These are phyloP conservation scores for Ganoderma leucocontextum DNA, from an alignment of 1,284 basidiomycete species.

Conservation along the genomic window DNA sequence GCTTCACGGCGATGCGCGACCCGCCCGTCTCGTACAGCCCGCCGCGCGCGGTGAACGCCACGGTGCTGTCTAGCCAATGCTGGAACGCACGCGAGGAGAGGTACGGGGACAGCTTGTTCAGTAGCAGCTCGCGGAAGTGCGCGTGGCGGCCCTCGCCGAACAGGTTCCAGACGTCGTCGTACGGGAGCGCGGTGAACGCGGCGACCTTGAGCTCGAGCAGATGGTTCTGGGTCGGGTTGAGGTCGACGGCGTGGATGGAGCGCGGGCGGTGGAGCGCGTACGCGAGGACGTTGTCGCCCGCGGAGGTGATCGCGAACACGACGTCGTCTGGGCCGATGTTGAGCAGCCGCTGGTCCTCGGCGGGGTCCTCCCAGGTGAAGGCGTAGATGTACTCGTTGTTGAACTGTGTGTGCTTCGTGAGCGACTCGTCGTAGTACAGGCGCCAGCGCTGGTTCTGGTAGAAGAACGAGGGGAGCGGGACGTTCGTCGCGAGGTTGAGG, in stretches of 20 bases:
- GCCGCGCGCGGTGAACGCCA: slow-evolving; percentile 26
- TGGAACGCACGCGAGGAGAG: slow-evolving; percentile 36
- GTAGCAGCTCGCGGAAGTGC: slow-evolving; percentile 30
- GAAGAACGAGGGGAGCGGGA: slow-evolving; percentile 35
- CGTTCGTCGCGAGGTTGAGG: slow-evolving; percentile 36
- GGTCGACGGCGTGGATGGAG: slow-evolving; percentile 35
- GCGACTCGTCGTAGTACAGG: slow-evolving; percentile 35
- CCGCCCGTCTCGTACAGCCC: slow-evolving; percentile 37
- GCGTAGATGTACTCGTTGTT: slow-evolving; percentile 35
- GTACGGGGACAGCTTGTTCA: slow-evolving; percentile 32
- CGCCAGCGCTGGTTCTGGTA: slow-evolving; percentile 36
- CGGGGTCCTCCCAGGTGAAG: slow-evolving; percentile 36
- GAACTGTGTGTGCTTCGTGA: slow-evolving; percentile 36
- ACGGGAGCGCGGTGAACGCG: slow-evolving; percentile 32
- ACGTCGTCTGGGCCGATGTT: slow-evolving; percentile 34
- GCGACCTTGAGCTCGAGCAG: slow-evolving; percentile 36
- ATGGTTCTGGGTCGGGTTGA: slow-evolving; percentile 36
- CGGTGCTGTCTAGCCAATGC: slow-evolving; percentile 34
- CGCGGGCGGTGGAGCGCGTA: slow-evolving; percentile 32
- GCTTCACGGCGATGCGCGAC: slow-evolving; percentile 34
- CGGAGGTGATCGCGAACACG: slow-evolving; percentile 36
- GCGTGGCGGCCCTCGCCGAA: slow-evolving; percentile 34
- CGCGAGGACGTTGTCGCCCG: slow-evolving; percentile 35
- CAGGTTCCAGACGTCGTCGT: slow-evolving; percentile 30
- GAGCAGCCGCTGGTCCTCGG: slow-evolving; percentile 34